A percentile compares a stretch with the other conserved stretches of the same genome.
These are phyloP conservation scores for Kwoniella dendrophila DNA, from an alignment of 768 basidiomycete genomes.

Conservation along the genomic window DNA sequence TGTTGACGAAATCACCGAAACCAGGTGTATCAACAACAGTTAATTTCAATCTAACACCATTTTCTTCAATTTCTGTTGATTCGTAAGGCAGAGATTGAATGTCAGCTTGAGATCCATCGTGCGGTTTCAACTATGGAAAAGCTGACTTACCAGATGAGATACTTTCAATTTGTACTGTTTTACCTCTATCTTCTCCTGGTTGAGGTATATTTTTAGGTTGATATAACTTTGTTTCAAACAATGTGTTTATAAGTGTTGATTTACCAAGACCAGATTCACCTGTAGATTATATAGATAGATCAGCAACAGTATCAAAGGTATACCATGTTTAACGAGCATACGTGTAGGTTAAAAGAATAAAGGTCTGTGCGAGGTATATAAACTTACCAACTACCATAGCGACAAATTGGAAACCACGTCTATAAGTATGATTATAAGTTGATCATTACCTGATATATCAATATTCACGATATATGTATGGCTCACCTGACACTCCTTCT, in stretches of 20 bases:
- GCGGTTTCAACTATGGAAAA: too few relatives aligned
- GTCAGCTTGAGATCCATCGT: neutral
- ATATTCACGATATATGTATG: too few relatives aligned
- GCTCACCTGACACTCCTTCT: constrained; percentile 94
- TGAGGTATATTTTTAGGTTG: constrained; percentile 80
- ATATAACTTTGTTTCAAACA: constrained; percentile 96
- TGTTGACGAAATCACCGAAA: constrained; percentile 99
- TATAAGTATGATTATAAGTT: constrained; percentile 5
- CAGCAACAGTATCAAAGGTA: too few relatives aligned
- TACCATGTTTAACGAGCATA: too few relatives aligned
- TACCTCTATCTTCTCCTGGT: constrained; percentile 81
- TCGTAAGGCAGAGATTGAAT: neutral
- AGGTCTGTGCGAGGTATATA: constrained; percentile 11
- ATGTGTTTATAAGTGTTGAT: constrained; percentile 96
- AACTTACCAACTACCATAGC: constrained; percentile 96
- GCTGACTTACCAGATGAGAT: constrained; percentile 83
- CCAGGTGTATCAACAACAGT: constrained; percentile 99
- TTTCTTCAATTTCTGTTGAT: constrained; percentile 91
- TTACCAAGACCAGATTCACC: constrained; percentile 94
- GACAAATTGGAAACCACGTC: constrained; percentile 86
- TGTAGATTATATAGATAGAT: constrained; percentile 13
- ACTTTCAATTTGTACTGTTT: constrained; percentile 96
- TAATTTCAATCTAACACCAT: constrained; percentile 89
- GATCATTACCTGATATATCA: constrained; percentile 14
- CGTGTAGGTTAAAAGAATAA: too few relatives aligned